A percentile compares a stretch with the other conserved stretches of the same genome.
Conservation (phyloP, 257 asterid species). For the Ocimum tenuiflorum region DNA sequence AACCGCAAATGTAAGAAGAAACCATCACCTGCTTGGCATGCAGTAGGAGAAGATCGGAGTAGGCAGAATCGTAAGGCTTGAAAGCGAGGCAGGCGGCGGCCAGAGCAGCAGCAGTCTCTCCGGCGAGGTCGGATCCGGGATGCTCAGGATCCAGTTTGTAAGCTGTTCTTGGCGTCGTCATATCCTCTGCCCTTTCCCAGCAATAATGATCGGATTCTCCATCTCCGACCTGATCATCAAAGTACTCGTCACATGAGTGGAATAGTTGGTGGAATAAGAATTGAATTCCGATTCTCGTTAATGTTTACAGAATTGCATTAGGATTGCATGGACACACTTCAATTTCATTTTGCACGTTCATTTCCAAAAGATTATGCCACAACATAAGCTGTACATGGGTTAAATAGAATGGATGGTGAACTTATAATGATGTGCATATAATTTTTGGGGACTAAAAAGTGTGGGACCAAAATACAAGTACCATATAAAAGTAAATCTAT, state of each 20-base stretch:
- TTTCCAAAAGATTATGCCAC: too few relatives aligned
- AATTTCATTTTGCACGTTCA: too few relatives aligned
- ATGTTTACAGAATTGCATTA: too few relatives aligned
- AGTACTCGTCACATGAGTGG: neutral
- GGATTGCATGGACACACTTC: too few relatives aligned
- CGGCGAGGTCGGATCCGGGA: conserved; percentile 58
- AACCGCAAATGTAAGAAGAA: neutral
- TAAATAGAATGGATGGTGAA: too few relatives aligned
- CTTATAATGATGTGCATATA: too few relatives aligned
- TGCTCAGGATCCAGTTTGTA: conserved; percentile 28
- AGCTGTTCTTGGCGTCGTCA: conserved; percentile 58
- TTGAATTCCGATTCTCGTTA: too few relatives aligned
- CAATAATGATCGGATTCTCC: conserved; percentile 68
- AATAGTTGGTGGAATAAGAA: neutral
- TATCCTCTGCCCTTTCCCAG: conserved; percentile 82
- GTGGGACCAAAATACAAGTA: too few relatives aligned
- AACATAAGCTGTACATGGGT: too few relatives aligned
- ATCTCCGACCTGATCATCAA: conserved; percentile 47
- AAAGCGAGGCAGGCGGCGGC: conserved; percentile 67
- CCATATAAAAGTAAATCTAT: too few relatives aligned
- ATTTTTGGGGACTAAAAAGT: too few relatives aligned
- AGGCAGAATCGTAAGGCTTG: conserved; percentile 57
- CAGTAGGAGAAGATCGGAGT: conserved; percentile 46
- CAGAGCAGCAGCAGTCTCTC: conserved; percentile 63
- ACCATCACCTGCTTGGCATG: conserved; percentile 51